Base-by-base conservation (phyloP, 75 land plant genomes). In the Cryptomeria japonica region DNA sequence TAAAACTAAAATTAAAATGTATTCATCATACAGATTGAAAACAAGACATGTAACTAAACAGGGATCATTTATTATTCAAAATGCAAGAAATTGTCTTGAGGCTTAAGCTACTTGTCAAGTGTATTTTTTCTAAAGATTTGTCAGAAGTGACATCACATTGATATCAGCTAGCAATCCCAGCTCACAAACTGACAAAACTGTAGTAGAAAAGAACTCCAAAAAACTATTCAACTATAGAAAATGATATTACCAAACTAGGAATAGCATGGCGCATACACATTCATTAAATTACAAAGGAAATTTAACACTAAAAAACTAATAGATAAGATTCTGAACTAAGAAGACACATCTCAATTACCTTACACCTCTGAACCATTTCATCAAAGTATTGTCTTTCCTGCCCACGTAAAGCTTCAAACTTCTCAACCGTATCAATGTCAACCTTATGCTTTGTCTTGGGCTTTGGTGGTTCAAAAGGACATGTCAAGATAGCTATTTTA, bases 361-460 rank as follows among this genome's bases (percentile, higher is more conserved):
- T 98, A 95, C 99, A 98, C 82, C 93, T 90, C 78, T 98, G 92
- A 85, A 98, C 99, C 99, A 98, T 98, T 38, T 98, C 99, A 93
- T 98, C 99, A 85, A 98, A 98, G 86, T 98, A 98, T 47, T 96
- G 93, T 90, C 91, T 95, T 89, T 98, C 99, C 44, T 96, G 96
- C 28, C 89, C 88, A 32, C 99, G 93, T 22, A 98, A 86, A n/a
- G 99, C 95, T 84, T 97, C 94, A 89, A 98, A 98, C 90, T 98
- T 98, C 90, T 98, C 99, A 64, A 96, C 98, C 1, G 96, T 92
- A 86, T 97, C 96, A 90, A 98, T 97, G 89, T 98, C 99, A 86
- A 98, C 96, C 93, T 98, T 98, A 95, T 97, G 99, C 93, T 98
- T 98, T 80, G 99, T 98, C 89, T 98, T 98, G 77, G 99, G 99